Conservation (phyloP, 2,329 filamentous ascomycete species). For the Ceratocystis albifundus region DNA sequence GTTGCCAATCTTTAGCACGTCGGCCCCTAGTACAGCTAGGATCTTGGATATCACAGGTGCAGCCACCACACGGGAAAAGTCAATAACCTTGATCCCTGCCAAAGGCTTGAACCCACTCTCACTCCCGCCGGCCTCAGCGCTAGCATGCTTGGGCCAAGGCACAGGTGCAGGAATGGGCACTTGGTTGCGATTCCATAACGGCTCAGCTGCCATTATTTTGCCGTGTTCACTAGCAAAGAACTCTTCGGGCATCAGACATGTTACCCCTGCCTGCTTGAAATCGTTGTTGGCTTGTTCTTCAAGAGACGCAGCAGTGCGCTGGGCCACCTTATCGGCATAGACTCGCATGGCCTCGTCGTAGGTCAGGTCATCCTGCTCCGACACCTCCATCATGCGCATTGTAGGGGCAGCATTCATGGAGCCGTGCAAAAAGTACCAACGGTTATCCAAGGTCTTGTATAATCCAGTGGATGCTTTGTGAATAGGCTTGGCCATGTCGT, state of each 20-base stretch:
- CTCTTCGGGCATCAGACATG: constrained; percentile 27
- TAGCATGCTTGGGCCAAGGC: constrained; percentile 18
- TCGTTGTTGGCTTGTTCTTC: constrained; percentile 26
- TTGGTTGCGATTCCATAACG: constrained; percentile 23
- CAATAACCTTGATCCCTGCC: constrained; percentile 58
- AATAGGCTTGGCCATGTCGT: constrained; percentile 26
- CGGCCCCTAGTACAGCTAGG: constrained; percentile 63
- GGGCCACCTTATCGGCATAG: constrained; percentile 25
- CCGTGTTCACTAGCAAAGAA: constrained; percentile 28
- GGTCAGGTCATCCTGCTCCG: constrained; percentile 21
- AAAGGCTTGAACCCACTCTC: constrained; percentile 30
- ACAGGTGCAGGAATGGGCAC: constrained; percentile 24
- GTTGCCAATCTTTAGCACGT: constrained; percentile 60
- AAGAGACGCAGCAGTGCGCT: constrained; percentile 25
- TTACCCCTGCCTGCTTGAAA: constrained; percentile 27
- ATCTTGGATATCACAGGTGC: constrained; percentile 61
- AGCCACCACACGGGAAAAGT: constrained; percentile 64
- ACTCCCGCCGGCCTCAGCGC: neutral
- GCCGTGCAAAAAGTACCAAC: constrained; percentile 26
- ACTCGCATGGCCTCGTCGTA: constrained; percentile 26
- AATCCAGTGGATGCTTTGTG: constrained; percentile 27
- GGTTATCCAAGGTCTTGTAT: constrained; percentile 25
- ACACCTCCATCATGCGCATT: constrained; percentile 24
- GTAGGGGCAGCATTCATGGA: constrained; percentile 25
- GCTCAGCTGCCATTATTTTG: constrained; percentile 23